These are phyloP conservation scores for Debaryomyces udenii DNA, from an alignment of 1,139 yeast species.

Conservation along the genomic window DNA sequence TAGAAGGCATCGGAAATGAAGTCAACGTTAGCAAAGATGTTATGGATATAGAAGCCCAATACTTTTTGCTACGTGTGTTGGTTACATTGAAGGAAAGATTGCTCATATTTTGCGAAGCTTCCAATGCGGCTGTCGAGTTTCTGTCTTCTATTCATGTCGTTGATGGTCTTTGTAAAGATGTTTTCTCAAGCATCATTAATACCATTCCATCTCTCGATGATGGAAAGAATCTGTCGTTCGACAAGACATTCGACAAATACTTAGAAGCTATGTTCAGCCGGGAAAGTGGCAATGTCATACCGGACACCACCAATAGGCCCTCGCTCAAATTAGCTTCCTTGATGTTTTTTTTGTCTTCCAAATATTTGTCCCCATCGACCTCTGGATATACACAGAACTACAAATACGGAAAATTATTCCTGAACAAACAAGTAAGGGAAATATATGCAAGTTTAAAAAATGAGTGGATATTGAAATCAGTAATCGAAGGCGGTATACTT, in stretches of 20 bases:
- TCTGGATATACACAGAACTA: constrained; percentile 15
- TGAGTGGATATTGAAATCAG: constrained; percentile 27
- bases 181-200: constrained; percentile 15
- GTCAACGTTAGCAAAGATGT: neutral
- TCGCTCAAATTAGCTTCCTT: constrained; percentile 23
- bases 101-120: neutral
- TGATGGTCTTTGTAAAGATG: constrained; percentile 9
- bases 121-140: constrained; percentile 1
- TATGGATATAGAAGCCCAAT: constrained; percentile 13
- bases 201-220: constrained; percentile 12
- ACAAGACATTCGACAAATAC: constrained; percentile 17
- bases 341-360: constrained; percentile 5
- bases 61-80: constrained; percentile 18
- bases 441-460: constrained; percentile 30
- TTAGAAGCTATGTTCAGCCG: constrained; percentile 2
- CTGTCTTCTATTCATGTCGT: neutral
- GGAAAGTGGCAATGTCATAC: neutral
- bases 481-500: constrained; percentile 12
- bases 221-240: constrained; percentile 11
- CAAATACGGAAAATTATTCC: constrained; percentile 27
- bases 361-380: constrained; percentile 2
- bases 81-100: constrained; percentile 14
- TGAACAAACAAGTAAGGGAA: constrained; percentile 17
- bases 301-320: constrained; percentile 24
- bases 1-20: constrained; percentile 5